Conservation (phyloP, 495 filamentous ascomycete species). For the Xylaria telfairii region DNA sequence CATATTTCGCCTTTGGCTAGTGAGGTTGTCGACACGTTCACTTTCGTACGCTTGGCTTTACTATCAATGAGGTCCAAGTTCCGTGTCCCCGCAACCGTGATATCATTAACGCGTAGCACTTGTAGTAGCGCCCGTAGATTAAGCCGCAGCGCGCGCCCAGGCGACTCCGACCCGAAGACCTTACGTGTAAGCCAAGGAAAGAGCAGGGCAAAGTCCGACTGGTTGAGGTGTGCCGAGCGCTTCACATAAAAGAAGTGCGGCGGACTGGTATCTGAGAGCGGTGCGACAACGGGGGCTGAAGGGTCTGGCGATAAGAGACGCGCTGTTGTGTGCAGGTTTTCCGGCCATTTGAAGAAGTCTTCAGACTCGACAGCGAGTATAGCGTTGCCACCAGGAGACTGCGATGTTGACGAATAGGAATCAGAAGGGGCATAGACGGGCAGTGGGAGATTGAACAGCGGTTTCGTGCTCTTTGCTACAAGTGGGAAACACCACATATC, state of each 20-base stretch:
- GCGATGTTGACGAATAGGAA: conserved; percentile 7
- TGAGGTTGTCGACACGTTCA: conserved; percentile 8
- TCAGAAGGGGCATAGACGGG: conserved; percentile 59
- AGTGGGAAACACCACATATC: conserved; percentile 79
- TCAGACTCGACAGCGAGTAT: conserved; percentile 71
- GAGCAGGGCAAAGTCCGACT: conserved; percentile 79
- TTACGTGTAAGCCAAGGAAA: conserved; percentile 70
- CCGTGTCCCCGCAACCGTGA: conserved; percentile 59
- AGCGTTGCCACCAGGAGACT: conserved; percentile 51
- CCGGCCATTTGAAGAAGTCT: conserved; percentile 73
- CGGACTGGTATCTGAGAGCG: conserved; percentile 31
- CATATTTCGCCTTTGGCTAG: conserved; percentile 5
- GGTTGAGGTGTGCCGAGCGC: conserved; percentile 70
- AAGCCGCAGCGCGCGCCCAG: conserved; percentile 65
- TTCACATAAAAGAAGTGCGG: conserved; percentile 69
- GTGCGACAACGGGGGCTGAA: conserved; percentile 32
- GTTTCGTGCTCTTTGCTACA: conserved; percentile 55
- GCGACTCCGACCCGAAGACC: conserved; percentile 64
- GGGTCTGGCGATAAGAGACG: conserved; percentile 60
- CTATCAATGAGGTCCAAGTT: conserved; percentile 54
- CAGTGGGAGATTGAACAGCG: conserved; percentile 68
- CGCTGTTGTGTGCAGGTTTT: conserved; percentile 66
- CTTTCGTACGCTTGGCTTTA: conserved; percentile 1
- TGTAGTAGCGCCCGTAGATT: conserved; percentile 70
- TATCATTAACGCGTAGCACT: conserved; percentile 57